Percentiles rank a stretch among this genome's conserved stretches.
Evolutionary conservation across 176 grass and related monocot genomes (phyloP).

Genomic region (bread wheat (Triticum aestivum)): DNA sequence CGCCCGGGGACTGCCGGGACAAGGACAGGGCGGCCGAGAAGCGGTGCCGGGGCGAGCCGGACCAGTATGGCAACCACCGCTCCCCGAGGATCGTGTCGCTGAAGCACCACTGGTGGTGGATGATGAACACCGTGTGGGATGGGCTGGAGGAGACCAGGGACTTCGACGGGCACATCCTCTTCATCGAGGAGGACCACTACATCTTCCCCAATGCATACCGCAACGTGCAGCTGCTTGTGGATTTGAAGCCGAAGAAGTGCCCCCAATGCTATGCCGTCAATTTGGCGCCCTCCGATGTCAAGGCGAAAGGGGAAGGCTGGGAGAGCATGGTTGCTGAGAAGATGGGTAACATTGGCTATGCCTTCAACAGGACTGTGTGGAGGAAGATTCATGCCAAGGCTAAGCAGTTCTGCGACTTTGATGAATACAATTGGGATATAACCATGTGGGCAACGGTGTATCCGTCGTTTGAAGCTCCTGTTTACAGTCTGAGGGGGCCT

Average conservation of each 20-base stretch:
- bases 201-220: slow-evolving; percentile 90
- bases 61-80: slow-evolving; percentile 94
- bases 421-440: slow-evolving; percentile 99
- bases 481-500: slow-evolving; percentile 81
- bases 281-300: slow-evolving; percentile 81
- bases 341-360: slow-evolving; percentile 93
- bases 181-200: slow-evolving; percentile 97
- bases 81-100: slow-evolving; percentile 82
- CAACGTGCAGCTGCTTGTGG: slow-evolving; percentile 65
- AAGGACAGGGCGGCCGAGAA: slow-evolving; percentile 68
- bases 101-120: slow-evolving; percentile 99
- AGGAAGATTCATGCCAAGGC: slow-evolving; percentile 93
- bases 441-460: slow-evolving; percentile 96
- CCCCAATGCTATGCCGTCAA: slow-evolving; percentile 78
- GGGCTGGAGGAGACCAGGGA: slow-evolving; percentile 73
- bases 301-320: slow-evolving; percentile 76
- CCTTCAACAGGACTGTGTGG: slow-evolving; percentile 96
- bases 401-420: slow-evolving; percentile 84
- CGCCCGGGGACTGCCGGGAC: slow-evolving; percentile 64
- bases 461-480: slow-evolving; percentile 76
- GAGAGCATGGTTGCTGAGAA: slow-evolving; percentile 75
- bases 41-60: slow-evolving; percentile 55
- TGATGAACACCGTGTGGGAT: slow-evolving; percentile 99
- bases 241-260: slow-evolving; percentile 80
- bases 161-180: slow-evolving; percentile 71